Percentiles rank a stretch among this genome's conserved stretches.
Conservation (phyloP, 306 rosid species). For the Elaeagnus macrophylla region DNA sequence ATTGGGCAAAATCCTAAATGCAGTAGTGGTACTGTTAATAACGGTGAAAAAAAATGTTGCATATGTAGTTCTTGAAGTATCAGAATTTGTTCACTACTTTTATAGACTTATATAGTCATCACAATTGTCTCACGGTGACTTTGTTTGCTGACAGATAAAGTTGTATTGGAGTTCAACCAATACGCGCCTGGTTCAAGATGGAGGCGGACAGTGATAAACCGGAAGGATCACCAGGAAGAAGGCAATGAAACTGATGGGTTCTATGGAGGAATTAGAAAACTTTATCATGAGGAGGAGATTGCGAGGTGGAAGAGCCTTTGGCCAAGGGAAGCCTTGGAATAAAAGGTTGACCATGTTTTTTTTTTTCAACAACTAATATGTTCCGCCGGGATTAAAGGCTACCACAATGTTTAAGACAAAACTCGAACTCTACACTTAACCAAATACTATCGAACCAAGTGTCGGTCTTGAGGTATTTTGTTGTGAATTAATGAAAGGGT, state of each 20-base stretch:
- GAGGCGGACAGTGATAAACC: slow-evolving; percentile 57
- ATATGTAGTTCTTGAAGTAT: too few relatives aligned
- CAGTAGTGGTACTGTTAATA: too few relatives aligned
- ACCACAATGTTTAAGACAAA: too few relatives aligned
- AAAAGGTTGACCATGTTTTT: background rate
- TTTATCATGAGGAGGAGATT: slow-evolving; percentile 53
- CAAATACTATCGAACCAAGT: too few relatives aligned
- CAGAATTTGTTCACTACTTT: too few relatives aligned
- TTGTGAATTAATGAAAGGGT: too few relatives aligned
- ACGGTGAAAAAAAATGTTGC: too few relatives aligned
- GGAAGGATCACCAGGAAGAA: slow-evolving; percentile 61
- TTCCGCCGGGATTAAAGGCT: too few relatives aligned
- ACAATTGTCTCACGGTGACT: slow-evolving; percentile 13
- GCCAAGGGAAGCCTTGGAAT: slow-evolving; percentile 48
- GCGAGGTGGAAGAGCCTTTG: slow-evolving; percentile 62
- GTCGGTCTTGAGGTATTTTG: too few relatives aligned
- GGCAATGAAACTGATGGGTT: slow-evolving; percentile 78
- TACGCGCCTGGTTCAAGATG: slow-evolving; percentile 65
- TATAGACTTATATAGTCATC: too few relatives aligned
- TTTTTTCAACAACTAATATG: slow-evolving; percentile 2
- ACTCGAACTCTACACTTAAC: too few relatives aligned
- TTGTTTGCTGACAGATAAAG: slow-evolving; percentile 40
- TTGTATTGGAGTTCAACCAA: slow-evolving; percentile 75
- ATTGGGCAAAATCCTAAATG: too few relatives aligned
- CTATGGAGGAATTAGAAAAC: slow-evolving; percentile 83